A percentile compares a stretch with the other conserved stretches of the same genome.
These are phyloP conservation scores for Aspergillus biplanus DNA, from an alignment of 495 filamentous ascomycete genomes.

Conservation along the genomic window DNA sequence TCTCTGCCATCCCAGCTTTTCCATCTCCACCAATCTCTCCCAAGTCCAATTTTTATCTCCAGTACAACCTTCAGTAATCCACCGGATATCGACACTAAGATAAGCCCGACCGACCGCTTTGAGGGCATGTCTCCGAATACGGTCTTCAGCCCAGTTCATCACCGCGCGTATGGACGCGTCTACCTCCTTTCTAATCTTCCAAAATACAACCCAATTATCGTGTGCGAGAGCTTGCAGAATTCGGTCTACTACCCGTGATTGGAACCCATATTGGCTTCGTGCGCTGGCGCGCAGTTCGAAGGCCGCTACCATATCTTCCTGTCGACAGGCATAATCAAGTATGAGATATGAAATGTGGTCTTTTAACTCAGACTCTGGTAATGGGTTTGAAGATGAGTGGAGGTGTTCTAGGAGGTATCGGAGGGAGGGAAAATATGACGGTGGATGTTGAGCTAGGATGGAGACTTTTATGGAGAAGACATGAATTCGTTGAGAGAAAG, in stretches of 20 bases:
- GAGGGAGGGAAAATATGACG: constrained; percentile 89
- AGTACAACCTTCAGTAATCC: constrained; percentile 48
- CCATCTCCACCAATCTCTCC: constrained; percentile 64
- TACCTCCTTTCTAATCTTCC: constrained; percentile 67
- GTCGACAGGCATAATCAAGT: constrained; percentile 85
- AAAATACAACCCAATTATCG: constrained; percentile 83
- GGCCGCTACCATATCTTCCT: constrained; percentile 73
- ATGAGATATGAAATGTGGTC: constrained; percentile 82
- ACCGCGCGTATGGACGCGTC: constrained; percentile 76
- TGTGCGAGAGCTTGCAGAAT: constrained; percentile 72
- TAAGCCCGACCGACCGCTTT: constrained; percentile 86
- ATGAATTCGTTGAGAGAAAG: constrained; percentile 70
- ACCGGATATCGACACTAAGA: constrained; percentile 64
- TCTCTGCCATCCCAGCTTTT: constrained; percentile 81
- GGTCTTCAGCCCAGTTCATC: constrained; percentile 77
- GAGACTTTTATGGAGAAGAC: constrained; percentile 82
- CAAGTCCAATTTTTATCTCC: constrained; percentile 71
- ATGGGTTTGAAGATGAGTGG: constrained; percentile 60
- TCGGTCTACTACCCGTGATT: constrained; percentile 64
- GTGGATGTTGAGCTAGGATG: constrained; percentile 75
- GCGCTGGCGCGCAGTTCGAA: constrained; percentile 58
- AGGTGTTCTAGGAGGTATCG: constrained; percentile 74
- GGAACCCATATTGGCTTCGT: constrained; percentile 54
- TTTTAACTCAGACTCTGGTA: constrained; percentile 68
- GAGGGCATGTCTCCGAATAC: constrained; percentile 70